These are phyloP conservation scores for Wickerhamiella azyma DNA, from an alignment of 805 yeast species.

Conservation along the genomic window DNA sequence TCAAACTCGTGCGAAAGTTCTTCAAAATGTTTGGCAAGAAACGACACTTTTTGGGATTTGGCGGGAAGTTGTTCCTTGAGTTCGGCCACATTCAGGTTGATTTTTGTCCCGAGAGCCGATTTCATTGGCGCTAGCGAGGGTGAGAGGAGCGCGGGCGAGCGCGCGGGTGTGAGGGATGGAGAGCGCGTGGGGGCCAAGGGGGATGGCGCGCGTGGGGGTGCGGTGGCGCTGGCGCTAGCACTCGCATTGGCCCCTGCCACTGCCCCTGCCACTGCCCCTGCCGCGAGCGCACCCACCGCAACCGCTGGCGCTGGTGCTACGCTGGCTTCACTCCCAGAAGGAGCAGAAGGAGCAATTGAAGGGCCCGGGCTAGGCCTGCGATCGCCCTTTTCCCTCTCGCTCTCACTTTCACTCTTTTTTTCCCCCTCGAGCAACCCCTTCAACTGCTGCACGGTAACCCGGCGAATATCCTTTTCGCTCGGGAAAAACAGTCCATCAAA, in stretches of 20 bases:
- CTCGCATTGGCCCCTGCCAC: too few species aligned
- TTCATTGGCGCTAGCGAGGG: constrained; percentile 8
- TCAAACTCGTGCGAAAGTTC: constrained; percentile 76
- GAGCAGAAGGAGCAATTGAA: too few species aligned
- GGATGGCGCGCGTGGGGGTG: too few species aligned
- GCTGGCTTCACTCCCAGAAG: too few species aligned
- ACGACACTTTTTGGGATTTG: constrained; percentile 21
- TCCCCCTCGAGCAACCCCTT: constrained; percentile 38
- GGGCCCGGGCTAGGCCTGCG: background rate
- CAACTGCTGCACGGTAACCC: constrained; percentile 79
- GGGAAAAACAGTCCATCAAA: constrained; percentile 75
- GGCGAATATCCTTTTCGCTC: constrained; percentile 81
- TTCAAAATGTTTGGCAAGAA: constrained; percentile 52
- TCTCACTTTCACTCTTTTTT: background rate
- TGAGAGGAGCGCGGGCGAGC: too few species aligned
- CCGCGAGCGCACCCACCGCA: too few species aligned
- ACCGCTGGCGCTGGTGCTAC: too few species aligned
- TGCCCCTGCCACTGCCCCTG: too few species aligned
- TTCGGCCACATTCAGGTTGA: constrained; percentile 24
- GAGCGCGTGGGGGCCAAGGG: too few species aligned
- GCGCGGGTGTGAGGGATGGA: too few species aligned
- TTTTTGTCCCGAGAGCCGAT: constrained; percentile 16
- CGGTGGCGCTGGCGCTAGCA: too few species aligned
- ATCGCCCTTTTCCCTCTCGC: background rate
- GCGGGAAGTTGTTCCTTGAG: constrained; percentile 33